These are phyloP conservation scores for Geotrichum klebahnii DNA, from an alignment of 1,139 yeast species.

Conservation along the genomic window DNA sequence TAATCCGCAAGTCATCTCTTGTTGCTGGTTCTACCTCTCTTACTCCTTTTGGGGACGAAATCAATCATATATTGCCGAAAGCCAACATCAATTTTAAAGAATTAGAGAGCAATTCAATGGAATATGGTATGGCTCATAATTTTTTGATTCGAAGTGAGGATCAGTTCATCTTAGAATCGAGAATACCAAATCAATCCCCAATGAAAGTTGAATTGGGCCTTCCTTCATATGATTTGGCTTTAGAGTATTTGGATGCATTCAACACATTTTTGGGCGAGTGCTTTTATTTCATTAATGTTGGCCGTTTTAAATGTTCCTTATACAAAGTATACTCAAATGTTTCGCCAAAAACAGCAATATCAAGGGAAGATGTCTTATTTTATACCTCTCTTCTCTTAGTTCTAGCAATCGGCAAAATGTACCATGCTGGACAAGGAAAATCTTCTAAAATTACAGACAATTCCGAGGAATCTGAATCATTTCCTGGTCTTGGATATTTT, in stretches of 20 bases:
- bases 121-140: neutral
- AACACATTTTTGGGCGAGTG: slow-evolving; percentile 79
- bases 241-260: slow-evolving; percentile 69
- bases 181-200: slow-evolving; percentile 6
- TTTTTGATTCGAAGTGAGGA: neutral
- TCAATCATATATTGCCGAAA: slow-evolving; percentile 22
- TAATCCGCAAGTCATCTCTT: too few species aligned
- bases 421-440: slow-evolving; percentile 30
- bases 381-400: slow-evolving; percentile 70
- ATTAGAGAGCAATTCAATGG: slow-evolving; percentile 8
- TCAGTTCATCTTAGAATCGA: neutral
- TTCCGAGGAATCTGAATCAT: neutral
- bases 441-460: neutral
- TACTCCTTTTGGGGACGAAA: slow-evolving; percentile 24
- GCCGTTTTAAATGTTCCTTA: slow-evolving; percentile 35
- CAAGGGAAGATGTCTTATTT: slow-evolving; percentile 33
- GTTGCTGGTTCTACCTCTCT: slow-evolving; percentile 9
- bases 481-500: slow-evolving; percentile 28
- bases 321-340: slow-evolving; percentile 23
- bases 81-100: slow-evolving; percentile 19
- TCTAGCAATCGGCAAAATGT: slow-evolving; percentile 84
- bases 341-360: slow-evolving; percentile 14
- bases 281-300: slow-evolving; percentile 81
- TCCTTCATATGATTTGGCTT: slow-evolving; percentile 75
- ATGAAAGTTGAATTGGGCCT: slow-evolving; percentile 46